A percentile compares a stretch with the other conserved stretches of the same genome.
These are phyloP conservation scores for Anisodus tanguticus DNA, from an alignment of 257 asterid genomes.

Conservation along the genomic window DNA sequence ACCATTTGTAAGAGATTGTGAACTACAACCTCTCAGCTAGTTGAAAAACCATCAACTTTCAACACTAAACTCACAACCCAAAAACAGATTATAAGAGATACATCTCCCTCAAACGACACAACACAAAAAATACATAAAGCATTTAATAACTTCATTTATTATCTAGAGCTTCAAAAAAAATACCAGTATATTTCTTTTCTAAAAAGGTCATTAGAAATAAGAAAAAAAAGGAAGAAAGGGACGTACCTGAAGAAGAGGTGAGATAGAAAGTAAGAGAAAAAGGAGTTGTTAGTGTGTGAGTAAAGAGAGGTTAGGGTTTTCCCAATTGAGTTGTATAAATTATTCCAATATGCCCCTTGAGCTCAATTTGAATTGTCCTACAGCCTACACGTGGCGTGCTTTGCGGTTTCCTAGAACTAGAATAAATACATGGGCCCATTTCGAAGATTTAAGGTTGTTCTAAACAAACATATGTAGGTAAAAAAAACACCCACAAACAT, in stretches of 20 bases:
- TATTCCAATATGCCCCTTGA: background rate
- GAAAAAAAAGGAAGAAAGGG: background rate
- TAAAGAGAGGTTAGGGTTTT: conserved; percentile 12
- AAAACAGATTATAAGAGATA: background rate
- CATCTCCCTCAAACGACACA: background rate
- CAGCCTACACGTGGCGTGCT: background rate
- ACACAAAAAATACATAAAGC: background rate
- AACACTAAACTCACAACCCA: background rate
- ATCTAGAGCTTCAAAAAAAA: background rate
- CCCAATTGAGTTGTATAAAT: background rate
- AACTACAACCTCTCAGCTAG: background rate
- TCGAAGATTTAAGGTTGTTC: background rate
- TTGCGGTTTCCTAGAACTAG: background rate
- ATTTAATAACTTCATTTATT: background rate
- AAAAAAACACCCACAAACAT: too few species aligned
- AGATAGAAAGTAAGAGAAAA: background rate
- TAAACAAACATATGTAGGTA: background rate
- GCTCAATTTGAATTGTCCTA: background rate
- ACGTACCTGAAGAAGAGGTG: conserved; percentile 24
- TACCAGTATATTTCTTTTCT: background rate
- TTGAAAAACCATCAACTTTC: background rate
- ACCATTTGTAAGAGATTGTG: too few species aligned
- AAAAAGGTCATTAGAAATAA: background rate
- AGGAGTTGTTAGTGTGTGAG: background rate
- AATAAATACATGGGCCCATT: background rate